phyloP scores from a whole-genome alignment of 1,284 basidiomycete genomes.

The Coniferiporia sulphurascens region DNA sequence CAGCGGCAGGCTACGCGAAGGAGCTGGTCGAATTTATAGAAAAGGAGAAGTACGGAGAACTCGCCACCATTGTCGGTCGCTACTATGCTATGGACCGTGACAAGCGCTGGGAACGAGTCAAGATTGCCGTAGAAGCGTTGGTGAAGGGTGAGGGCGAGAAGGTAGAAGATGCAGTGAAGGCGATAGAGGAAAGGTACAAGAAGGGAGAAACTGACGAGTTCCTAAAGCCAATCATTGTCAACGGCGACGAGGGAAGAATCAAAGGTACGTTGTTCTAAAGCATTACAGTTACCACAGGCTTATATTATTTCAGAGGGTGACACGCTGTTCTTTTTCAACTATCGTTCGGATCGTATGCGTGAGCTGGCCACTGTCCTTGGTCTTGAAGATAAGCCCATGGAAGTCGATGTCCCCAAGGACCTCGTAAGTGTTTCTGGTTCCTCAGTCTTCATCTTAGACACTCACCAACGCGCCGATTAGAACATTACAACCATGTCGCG shows the following conservation, averaged over 20 bases:
- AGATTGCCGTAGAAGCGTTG: slow-evolving; percentile 81
- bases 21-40: slow-evolving; percentile 75
- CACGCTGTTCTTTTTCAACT: slow-evolving; percentile 92
- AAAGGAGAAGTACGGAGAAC: slow-evolving; percentile 66
- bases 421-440: slow-evolving; percentile 43
- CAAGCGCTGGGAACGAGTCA: slow-evolving; percentile 90
- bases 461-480: slow-evolving; percentile 32
- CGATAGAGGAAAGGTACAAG: slow-evolving; percentile 69
- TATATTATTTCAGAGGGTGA: slow-evolving; percentile 45
- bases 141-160: slow-evolving; percentile 71
- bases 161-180: slow-evolving; percentile 55
- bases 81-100: slow-evolving; percentile 97
- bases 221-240: slow-evolving; percentile 86
- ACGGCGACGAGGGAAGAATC: slow-evolving; percentile 66
- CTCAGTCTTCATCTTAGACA: not conserved
- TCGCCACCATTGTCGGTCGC: slow-evolving; percentile 79
- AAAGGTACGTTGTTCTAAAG: slow-evolving; percentile 47
- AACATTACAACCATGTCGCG: slow-evolving; percentile 87
- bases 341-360: slow-evolving; percentile 90
- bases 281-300: slow-evolving; percentile 18
- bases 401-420: slow-evolving; percentile 76
- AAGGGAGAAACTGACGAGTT: slow-evolving; percentile 89
- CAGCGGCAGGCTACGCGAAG: slow-evolving; percentile 67
- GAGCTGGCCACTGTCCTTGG: slow-evolving; percentile 82
- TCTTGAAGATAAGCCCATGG: slow-evolving; percentile 76